Base-by-base conservation (phyloP, 352 stramenopile genomes). In the Phytophthora citricola region DNA sequence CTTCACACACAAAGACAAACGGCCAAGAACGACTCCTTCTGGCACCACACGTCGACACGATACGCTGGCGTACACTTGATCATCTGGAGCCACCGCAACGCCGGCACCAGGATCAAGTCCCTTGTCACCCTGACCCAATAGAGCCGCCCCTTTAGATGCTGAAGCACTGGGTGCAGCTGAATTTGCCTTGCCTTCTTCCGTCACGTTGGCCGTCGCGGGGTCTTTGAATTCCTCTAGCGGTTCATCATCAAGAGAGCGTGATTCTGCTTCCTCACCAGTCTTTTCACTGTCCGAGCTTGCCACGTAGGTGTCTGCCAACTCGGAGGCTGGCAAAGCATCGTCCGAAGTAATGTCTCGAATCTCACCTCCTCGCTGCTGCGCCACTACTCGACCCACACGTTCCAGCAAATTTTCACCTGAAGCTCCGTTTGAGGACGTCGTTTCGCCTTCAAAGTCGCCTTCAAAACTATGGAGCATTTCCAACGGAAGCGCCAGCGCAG, bases 281-380 rank as follows among this genome's bases (percentile, higher is more conserved):
- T 64, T 73, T 4, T 72, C 64, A 34, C 9, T 45, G 14, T 68
- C 60, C 26, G 50, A 67, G 48, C 65, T 75, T 14, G 66, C 29
- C 6, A 75, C 56, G 34, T 73, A 75, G 1, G 70, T 75, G 36
- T 75, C 70, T 5, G 40, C 56, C 29, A 77, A 17, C 47, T 66
- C 73, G 7, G 36, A 72, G 8, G 12, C n/a, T 41, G 69, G 45
- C 2, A 78, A 31, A 6, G 69, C 46, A 14, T 78, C 69, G 48
- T 93, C 85, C 0, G 69, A 79, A 7, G 86, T 94, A 58, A 94
- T 94, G 36, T 94, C 86, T 56, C 72, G 77, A 56, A 94, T 94
- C 54, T 94, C 86, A 17, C 86, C 86, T 11, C 85, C 85, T 34
- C 83, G 67, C 56, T 95, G 81, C 41, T 88, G 76, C 0, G 88